Evolutionary conservation across 1,284 basidiomycete species (phyloP).

Genomic region (Pseudozyma flocculosa): DNA sequence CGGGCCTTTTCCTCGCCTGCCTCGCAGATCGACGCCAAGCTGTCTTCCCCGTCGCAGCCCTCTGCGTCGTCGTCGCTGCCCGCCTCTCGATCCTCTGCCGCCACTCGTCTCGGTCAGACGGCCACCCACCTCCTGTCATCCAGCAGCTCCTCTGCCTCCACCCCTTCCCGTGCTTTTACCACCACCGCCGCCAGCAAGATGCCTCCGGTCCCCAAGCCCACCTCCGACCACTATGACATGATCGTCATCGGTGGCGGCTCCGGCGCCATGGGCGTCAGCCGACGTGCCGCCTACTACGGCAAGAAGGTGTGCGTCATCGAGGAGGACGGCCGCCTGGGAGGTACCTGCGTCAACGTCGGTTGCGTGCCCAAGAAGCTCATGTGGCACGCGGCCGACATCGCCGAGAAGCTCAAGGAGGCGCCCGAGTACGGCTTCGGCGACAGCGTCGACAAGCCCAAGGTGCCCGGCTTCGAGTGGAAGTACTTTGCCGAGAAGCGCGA

Average conservation of each 20-base stretch:
- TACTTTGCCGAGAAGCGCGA: conserved; percentile 91
- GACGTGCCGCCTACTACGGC: conserved; percentile 82
- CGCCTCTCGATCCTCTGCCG: conserved; percentile 1
- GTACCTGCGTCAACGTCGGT: conserved; percentile 92
- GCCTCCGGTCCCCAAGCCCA: conserved; percentile 51
- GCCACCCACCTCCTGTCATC: conserved; percentile 24
- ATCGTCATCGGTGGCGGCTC: conserved; percentile 57
- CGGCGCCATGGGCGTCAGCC: conserved; percentile 56
- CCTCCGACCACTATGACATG: conserved; percentile 49
- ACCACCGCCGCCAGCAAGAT: conserved; percentile 24
- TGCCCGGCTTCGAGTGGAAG: conserved; percentile 77
- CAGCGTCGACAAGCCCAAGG: conserved; percentile 43
- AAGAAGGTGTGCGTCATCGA: conserved; percentile 92
- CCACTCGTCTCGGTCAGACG: conserved; percentile 7
- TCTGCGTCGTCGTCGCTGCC: conserved; percentile 14
- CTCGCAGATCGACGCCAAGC: conserved; percentile 8
- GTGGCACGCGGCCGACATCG: conserved; percentile 93
- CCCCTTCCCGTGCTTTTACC: conserved; percentile 5
- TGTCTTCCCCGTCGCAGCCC: conserved; percentile 10
- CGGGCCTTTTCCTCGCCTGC: conserved; percentile 1
- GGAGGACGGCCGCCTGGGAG: conserved; percentile 74
- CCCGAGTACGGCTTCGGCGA: conserved; percentile 74
- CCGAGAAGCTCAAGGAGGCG: conserved; percentile 75
- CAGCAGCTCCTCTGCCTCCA: conserved; percentile 1
- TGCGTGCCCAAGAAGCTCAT: conserved; percentile 72